These are phyloP conservation scores for Phytophthora ramorum DNA, from an alignment of 352 stramenopile species.

Conservation along the genomic window DNA sequence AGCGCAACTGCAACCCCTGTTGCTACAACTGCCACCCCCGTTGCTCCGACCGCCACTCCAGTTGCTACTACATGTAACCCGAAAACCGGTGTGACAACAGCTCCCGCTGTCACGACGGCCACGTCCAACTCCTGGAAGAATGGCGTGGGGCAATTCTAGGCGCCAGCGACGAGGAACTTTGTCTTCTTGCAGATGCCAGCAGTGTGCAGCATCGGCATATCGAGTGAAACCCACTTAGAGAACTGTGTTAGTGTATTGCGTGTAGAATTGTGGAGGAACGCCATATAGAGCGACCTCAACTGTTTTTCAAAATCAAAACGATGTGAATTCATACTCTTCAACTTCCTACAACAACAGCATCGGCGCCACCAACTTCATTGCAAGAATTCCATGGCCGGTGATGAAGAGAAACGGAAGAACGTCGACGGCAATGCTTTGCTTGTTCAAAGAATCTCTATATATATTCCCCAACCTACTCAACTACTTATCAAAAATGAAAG, in stretches of 20 bases:
- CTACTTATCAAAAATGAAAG: slow-evolving; percentile 42
- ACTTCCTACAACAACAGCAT: not conserved
- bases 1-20: too few species aligned
- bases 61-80: not conserved
- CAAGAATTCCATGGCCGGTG: too few species aligned
- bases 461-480: slow-evolving; percentile 42
- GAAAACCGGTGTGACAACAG: not conserved
- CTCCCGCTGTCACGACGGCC: not conserved
- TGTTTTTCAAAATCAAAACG: slow-evolving; percentile 9
- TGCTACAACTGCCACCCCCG: slow-evolving; percentile 3
- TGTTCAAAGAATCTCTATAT: slow-evolving; percentile 37
- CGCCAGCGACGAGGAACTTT: slow-evolving; percentile 1
- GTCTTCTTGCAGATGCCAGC: slow-evolving; percentile 15
- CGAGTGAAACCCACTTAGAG: slow-evolving; percentile 44
- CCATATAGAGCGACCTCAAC: slow-evolving; percentile 8
- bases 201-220: slow-evolving; percentile 18
- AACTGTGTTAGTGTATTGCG: slow-evolving; percentile 21
- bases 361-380: too few species aligned
- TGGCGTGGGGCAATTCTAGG: slow-evolving; percentile 21
- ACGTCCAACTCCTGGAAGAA: slow-evolving; percentile 21
- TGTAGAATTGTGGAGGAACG: slow-evolving; percentile 18
- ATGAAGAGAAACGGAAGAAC: not conserved
- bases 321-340: slow-evolving; percentile 13
- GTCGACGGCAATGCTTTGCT: not conserved
- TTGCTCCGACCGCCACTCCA: slow-evolving; percentile 9